These are phyloP conservation scores for Phytophthora litchii DNA, from an alignment of 352 stramenopile genomes.

Conservation along the genomic window DNA sequence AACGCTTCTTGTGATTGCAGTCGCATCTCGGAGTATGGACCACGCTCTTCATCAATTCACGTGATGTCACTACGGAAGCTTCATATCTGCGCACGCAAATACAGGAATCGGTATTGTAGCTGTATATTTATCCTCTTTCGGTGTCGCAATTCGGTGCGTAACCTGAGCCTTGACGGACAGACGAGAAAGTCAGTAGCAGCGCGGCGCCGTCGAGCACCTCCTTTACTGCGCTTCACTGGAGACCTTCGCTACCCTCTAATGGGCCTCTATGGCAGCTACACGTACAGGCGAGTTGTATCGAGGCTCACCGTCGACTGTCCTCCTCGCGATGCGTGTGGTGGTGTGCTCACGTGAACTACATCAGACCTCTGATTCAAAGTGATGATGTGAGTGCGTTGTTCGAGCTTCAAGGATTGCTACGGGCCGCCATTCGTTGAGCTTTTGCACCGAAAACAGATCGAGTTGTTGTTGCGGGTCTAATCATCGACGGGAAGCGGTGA, in stretches of 20 bases:
- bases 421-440: constrained; percentile 7
- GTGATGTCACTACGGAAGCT: no score
- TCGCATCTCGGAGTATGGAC: background rate
- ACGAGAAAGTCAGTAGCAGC: background rate
- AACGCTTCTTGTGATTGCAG: background rate
- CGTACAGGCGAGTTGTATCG: no score
- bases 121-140: background rate
- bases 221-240: constrained; percentile 9
- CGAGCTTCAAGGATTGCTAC: constrained; percentile 12
- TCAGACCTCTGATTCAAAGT: background rate
- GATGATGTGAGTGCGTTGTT: background rate
- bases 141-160: constrained; percentile 11
- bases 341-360: background rate
- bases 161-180: background rate
- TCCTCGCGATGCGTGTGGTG: no score
- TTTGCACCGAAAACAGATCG: constrained; percentile 9
- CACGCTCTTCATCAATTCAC: background rate
- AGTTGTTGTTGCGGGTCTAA: background rate
- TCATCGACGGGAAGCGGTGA: background rate
- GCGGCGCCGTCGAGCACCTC: background rate
- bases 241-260: no score
- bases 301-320: no score
- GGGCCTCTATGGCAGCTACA: no score
- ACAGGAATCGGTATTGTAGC: background rate
- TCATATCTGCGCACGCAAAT: background rate